Evolutionary conservation across 495 filamentous ascomycete species (phyloP), one percentile per base, ranked within the genome.

Genomic region (Xylaria cubensis): DNA sequence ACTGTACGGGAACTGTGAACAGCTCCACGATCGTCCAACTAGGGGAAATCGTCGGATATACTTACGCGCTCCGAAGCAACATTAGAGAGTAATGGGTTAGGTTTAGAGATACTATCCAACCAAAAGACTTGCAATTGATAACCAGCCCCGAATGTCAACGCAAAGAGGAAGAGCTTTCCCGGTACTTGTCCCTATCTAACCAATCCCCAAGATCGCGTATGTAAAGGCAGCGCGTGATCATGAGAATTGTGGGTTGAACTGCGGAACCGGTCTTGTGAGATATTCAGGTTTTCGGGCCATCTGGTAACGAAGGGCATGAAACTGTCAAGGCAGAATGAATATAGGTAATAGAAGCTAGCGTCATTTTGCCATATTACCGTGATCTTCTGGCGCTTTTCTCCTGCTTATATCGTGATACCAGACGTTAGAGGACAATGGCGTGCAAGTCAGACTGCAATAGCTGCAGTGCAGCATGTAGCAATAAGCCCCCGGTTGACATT

Each of bases 1-100:
- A 69, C 67, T 69, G 67, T 62, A 61, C 67, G 55, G 67, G 26
- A 69, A 69, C 67, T 69, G 55, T 69, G 56, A 36, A 12, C 41
- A 55, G 55, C 39, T 62, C 67, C 53, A 36, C 67, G 53, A 50
- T 62, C 61, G 12, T 55, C 17, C 12, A 32, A 24, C 36, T 67
- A 44, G 36, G 50, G 50, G 26, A 59, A 36, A 32, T 36, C 15
- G 26, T 36, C 55, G 67, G 67, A 26, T 46, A 69, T 69, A 59
- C 7, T 59, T 62, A 69, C 17, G 48, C 67, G 67, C 53, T 24
- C 36, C 41, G 26, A 10, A 62, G 13, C 29, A 36, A 66, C 12
- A 51, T 50, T 46, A 9, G 41, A 5, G 36, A 62, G 19, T 32
- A 21, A 69, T 56, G 1, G 32, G 42, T 50, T 65, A 50, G 64